These are phyloP conservation scores for Opeltia flavorubescens DNA, from an alignment of 495 filamentous ascomycete species.

Conservation along the genomic window DNA sequence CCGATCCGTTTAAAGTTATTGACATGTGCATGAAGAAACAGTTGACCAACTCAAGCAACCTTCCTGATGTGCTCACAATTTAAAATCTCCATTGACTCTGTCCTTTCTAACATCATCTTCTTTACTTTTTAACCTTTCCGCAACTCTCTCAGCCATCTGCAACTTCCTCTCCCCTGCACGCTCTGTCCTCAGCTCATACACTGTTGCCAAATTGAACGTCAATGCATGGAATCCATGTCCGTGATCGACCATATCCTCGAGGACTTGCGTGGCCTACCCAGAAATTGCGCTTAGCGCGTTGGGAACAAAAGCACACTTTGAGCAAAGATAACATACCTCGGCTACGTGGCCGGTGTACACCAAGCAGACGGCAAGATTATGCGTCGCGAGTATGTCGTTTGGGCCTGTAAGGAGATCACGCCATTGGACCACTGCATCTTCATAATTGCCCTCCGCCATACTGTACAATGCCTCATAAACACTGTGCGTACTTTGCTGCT, in stretches of 20 bases:
- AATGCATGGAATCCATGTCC: slow-evolving; percentile 56
- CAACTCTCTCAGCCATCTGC: slow-evolving; percentile 52
- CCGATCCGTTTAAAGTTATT: too few species aligned
- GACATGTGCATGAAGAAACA: too few species aligned
- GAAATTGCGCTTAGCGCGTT: neutral
- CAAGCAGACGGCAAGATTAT: slow-evolving; percentile 71
- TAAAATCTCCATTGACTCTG: slow-evolving; percentile 61
- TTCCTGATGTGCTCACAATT: slow-evolving; percentile 37
- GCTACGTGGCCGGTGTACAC: slow-evolving; percentile 65
- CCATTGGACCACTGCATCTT: slow-evolving; percentile 49
- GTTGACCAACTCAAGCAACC: too few species aligned
- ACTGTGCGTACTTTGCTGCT: neutral
- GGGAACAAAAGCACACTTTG: neutral
- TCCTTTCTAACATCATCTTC: slow-evolving; percentile 60
- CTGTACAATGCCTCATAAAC: slow-evolving; percentile 50
- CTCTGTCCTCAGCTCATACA: slow-evolving; percentile 87
- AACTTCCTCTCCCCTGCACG: slow-evolving; percentile 52
- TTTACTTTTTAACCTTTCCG: slow-evolving; percentile 31
- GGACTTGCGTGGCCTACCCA: slow-evolving; percentile 33
- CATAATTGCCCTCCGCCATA: slow-evolving; percentile 68
- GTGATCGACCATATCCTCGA: slow-evolving; percentile 48
- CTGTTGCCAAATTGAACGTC: slow-evolving; percentile 77
- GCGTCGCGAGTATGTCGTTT: slow-evolving; percentile 39
- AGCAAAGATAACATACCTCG: slow-evolving; percentile 39
- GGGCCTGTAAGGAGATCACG: slow-evolving; percentile 31